phyloP scores from a whole-genome alignment of 768 basidiomycete genomes.

The Termitomyces sp. region DNA sequence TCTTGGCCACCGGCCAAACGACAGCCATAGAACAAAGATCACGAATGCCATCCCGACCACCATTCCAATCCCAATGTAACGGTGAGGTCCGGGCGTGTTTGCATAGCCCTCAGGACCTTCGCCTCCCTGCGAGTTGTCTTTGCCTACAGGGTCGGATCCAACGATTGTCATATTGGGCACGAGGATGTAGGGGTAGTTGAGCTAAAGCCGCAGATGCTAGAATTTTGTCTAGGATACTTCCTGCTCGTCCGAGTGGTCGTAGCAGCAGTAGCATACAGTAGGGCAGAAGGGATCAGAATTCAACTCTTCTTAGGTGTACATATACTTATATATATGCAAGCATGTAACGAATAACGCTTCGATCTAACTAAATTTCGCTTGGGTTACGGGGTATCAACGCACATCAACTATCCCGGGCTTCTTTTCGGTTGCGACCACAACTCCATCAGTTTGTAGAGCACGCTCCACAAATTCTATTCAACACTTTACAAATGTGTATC shows the following conservation, averaged over 20 bases:
- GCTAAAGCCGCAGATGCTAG: neutral
- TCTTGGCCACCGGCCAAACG: conserved; percentile 28
- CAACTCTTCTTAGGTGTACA: conserved; percentile 1
- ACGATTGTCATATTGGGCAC: conserved; percentile 18
- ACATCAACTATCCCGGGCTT: conserved; percentile 16
- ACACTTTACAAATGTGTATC: conserved; percentile 2
- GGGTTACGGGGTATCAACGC: conserved; percentile 19
- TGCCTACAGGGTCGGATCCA: conserved; percentile 18
- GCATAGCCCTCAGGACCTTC: conserved; percentile 18
- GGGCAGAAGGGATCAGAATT: conserved; percentile 5
- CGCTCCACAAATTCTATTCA: neutral
- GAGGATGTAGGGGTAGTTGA: conserved; percentile 13
- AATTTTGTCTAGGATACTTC: neutral
- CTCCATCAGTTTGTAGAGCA: neutral
- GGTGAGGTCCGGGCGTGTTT: conserved; percentile 26
- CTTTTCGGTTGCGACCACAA: conserved; percentile 22
- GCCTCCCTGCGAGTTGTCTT: conserved; percentile 11
- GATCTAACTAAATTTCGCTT: conserved; percentile 20
- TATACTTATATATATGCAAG: conserved; percentile 4
- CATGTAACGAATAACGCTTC: conserved; percentile 11
- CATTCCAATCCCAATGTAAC: conserved; percentile 41
- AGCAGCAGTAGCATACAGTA: conserved; percentile 1
- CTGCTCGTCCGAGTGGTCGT: neutral
- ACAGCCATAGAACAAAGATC: conserved; percentile 29
- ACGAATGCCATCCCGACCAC: conserved; percentile 30